Conservation (phyloP, 495 filamentous ascomycete genomes). For the Lepidopterella palustris region DNA sequence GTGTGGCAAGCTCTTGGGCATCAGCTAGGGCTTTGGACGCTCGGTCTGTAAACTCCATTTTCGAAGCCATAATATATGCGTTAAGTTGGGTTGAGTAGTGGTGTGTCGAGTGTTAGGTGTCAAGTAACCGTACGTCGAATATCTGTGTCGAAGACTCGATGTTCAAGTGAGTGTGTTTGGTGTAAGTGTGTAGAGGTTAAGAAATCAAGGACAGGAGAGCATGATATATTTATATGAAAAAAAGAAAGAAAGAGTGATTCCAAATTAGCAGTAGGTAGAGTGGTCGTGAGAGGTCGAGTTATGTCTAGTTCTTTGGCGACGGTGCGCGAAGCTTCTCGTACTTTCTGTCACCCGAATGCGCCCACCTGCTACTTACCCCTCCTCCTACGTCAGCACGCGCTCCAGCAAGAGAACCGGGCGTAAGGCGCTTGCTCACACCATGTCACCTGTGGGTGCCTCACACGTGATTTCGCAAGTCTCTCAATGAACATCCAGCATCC, state of each 20-base stretch:
- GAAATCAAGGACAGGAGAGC: not conserved
- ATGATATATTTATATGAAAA: not conserved
- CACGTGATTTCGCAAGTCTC: too few relatives aligned
- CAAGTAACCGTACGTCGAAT: not conserved
- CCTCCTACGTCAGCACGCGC: too few relatives aligned
- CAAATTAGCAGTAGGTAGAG: not conserved
- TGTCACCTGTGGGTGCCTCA: too few relatives aligned
- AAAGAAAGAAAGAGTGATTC: not conserved
- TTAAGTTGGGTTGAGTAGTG: too few relatives aligned
- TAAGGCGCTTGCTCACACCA: too few relatives aligned
- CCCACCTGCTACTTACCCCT: not conserved
- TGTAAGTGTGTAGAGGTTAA: not conserved
- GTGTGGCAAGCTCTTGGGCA: constrained; percentile 71
- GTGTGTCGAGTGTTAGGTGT: constrained; percentile 3
- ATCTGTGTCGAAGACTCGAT: not conserved
- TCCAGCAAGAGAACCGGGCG: too few relatives aligned
- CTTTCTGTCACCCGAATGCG: not conserved
- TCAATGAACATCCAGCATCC: too few relatives aligned
- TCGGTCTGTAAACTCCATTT: constrained; percentile 84
- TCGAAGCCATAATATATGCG: constrained; percentile 37
- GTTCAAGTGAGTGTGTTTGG: not conserved
- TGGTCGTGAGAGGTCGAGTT: constrained; percentile 3
- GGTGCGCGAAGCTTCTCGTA: constrained; percentile 22
- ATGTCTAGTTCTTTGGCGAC: constrained; percentile 4
- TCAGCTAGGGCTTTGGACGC: constrained; percentile 82